Conservation (phyloP, 768 basidiomycete genomes). For the Boletus edulis region DNA sequence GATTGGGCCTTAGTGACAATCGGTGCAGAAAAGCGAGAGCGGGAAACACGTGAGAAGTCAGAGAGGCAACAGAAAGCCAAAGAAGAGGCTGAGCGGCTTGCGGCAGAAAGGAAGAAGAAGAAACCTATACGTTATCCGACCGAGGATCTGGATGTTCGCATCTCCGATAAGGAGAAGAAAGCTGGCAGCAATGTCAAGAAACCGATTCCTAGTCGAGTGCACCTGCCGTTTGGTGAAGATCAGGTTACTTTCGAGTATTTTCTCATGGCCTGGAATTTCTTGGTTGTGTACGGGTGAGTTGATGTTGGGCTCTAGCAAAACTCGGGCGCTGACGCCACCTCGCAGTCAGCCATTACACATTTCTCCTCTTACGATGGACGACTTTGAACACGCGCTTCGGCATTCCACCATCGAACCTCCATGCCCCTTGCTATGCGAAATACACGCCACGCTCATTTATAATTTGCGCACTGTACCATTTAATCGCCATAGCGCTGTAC, state of each 20-base stretch:
- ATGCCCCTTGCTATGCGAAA: slow-evolving; percentile 79
- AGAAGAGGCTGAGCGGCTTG: slow-evolving; percentile 69
- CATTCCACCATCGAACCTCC: slow-evolving; percentile 69
- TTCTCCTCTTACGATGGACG: slow-evolving; percentile 89
- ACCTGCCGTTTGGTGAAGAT: slow-evolving; percentile 67
- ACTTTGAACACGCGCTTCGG: slow-evolving; percentile 83
- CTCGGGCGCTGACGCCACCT: slow-evolving; percentile 6
- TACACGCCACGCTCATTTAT: slow-evolving; percentile 88
- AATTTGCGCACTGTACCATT: slow-evolving; percentile 81
- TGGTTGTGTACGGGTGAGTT: slow-evolving; percentile 88
- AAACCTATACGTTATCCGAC: slow-evolving; percentile 90
- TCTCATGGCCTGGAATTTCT: slow-evolving; percentile 90
- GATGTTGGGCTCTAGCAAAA: background rate
- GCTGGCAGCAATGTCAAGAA: slow-evolving; percentile 67
- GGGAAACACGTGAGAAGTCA: slow-evolving; percentile 67
- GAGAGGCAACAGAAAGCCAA: slow-evolving; percentile 63
- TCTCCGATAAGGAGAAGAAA: slow-evolving; percentile 81
- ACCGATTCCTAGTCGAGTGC: slow-evolving; percentile 59
- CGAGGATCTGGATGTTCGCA: slow-evolving; percentile 82
- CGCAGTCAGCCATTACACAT: slow-evolving; percentile 81
- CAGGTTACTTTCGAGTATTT: slow-evolving; percentile 76
- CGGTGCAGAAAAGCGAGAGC: slow-evolving; percentile 61
- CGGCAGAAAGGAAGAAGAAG: slow-evolving; percentile 82
- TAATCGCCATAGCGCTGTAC: slow-evolving; percentile 68
- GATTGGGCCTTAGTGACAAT: slow-evolving; percentile 24